Conservation (phyloP, 2,329 filamentous ascomycete species). For the Fusarium sp. region DNA sequence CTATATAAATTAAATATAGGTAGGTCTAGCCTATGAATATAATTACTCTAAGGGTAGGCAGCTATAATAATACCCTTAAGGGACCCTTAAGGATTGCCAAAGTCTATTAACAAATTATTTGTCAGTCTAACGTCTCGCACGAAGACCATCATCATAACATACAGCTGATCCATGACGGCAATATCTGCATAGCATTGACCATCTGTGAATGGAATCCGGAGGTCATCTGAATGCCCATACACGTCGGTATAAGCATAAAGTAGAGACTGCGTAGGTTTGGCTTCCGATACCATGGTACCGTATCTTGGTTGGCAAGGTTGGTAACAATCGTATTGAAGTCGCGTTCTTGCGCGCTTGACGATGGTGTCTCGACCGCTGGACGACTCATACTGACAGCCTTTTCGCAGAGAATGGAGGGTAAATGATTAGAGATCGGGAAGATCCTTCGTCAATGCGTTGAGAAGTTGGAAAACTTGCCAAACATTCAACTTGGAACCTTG, state of each 20-base stretch:
- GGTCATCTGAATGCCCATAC: slow-evolving; percentile 2
- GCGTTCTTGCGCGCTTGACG: not conserved
- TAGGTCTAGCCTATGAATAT: too few relatives aligned
- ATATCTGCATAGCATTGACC: slow-evolving; percentile 1
- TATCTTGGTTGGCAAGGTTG: not conserved
- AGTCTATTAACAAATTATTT: slow-evolving; percentile 11
- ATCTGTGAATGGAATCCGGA: not conserved
- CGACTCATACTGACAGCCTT: not conserved
- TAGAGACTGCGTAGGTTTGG: not conserved
- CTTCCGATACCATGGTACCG: not conserved
- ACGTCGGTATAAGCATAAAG: slow-evolving; percentile 2
- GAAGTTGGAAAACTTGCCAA: not conserved
- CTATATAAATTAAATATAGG: too few relatives aligned
- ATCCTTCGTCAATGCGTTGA: not conserved
- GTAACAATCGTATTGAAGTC: slow-evolving; percentile 1
- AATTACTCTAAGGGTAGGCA: too few relatives aligned
- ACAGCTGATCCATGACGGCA: not conserved
- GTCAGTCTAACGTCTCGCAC: accelerated
- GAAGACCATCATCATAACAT: not conserved
- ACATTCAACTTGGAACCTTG: not conserved
- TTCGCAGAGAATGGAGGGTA: accelerated
- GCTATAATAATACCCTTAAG: slow-evolving; percentile 52
- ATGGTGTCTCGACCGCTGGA: not conserved
- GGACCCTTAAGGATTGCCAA: slow-evolving; percentile 51
- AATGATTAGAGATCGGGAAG: accelerated